Base-by-base conservation (phyloP, 2,329 filamentous ascomycete species). In the Aspergillus ibericus region DNA sequence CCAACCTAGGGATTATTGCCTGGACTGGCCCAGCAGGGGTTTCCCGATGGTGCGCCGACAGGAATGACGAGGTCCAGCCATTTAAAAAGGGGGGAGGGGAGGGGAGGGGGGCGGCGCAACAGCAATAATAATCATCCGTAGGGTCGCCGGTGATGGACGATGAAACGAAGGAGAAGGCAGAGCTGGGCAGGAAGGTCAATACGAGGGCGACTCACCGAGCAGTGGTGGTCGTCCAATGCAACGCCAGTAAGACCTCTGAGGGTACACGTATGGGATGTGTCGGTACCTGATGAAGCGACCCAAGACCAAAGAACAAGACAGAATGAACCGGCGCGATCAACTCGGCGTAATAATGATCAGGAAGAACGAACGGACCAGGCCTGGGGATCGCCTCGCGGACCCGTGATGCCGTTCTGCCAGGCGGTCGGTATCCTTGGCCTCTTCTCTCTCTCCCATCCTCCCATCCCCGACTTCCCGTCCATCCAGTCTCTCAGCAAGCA, bases 381-480 rank as follows among this genome's bases (percentile, higher is more conserved):
- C 22, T n/a, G 22, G 20, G 16, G 44, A 48, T 51, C 34, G 49
- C 34, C 34, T 51, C 44, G 22, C 44, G 13, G 44, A 4, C 44
- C 29, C 29, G 29, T 32, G 25, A 15, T 32, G 18, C 10, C 3
- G 25, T 53, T 53, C 25, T 53, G 51, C 51, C 51, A 32, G 51
- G 51, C 51, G 51, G 51, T 53, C 36, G 36, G 51, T 53, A 53
- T 53, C 25, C 51, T 53, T 44, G 51, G 51, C 51, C 27, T 9
- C n/a, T 22, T 22, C 29, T 10, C 8, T 32, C 29, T 10, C 29
- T 32, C 29, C 9, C 27, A 29, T 27, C 7, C 25, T 27, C 27
- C 27, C 27, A 29, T 8, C 8, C 27, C 27, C 2, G 2, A 2
- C 27, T 9, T 8, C 8, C 27, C 27, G 8, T 10, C 29, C 10